Conservation (phyloP, 371 early-diverging fungal species). For the Mucor saturninus region DNA sequence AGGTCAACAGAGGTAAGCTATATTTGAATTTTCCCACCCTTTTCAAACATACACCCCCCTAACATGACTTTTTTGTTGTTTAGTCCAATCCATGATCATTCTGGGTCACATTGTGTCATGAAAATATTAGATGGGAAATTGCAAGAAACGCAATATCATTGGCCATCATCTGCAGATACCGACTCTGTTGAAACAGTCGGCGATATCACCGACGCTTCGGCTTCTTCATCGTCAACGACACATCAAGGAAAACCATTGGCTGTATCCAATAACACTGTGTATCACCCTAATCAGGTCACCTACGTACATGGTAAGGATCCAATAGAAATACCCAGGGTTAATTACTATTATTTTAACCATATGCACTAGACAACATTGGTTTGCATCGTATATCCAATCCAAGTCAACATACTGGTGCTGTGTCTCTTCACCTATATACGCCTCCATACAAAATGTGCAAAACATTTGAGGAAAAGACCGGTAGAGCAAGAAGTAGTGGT, state of each 20-base stretch:
- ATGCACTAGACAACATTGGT: conserved; percentile 75
- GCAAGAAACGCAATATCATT: conserved; percentile 79
- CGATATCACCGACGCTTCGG: conserved; percentile 14
- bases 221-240: conserved; percentile 23
- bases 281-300: conserved; percentile 72
- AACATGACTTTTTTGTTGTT: conserved; percentile 4
- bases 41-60: conserved; percentile 3
- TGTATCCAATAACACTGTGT: conserved; percentile 41
- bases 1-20: conserved; percentile 67
- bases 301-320: conserved; percentile 81
- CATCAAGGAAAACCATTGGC: conserved; percentile 31
- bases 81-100: conserved; percentile 94
- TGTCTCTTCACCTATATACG: conserved; percentile 92
- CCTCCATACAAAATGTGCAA: conserved; percentile 88
- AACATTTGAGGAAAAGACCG: conserved; percentile 82
- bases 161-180: conserved; percentile 59
- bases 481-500: conserved; percentile 70
- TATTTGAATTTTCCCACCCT: neutral
- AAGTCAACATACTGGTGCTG: conserved; percentile 59
- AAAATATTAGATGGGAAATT: conserved; percentile 88
- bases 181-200: conserved; percentile 27
- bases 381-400: conserved; percentile 88
- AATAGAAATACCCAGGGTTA: too few species aligned
- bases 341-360: too few species aligned
- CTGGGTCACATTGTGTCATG: conserved; percentile 94